These are phyloP conservation scores for Phoma herbarum DNA, from an alignment of 2,329 filamentous ascomycete species.

Conservation along the genomic window DNA sequence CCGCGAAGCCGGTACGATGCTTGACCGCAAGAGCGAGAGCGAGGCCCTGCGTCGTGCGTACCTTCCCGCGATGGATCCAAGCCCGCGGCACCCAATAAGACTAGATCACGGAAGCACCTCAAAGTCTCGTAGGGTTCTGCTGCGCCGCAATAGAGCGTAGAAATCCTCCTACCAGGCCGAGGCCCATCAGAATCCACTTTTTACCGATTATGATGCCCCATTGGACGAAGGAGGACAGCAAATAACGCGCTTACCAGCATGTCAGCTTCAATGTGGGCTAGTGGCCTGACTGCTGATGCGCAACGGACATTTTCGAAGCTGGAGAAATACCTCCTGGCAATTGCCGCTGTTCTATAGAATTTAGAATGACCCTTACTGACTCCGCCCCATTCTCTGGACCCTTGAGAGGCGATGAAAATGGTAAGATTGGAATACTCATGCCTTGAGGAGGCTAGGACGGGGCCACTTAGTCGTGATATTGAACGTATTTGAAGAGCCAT, in stretches of 20 bases:
- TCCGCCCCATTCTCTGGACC: not conserved
- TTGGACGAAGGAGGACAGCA: not conserved
- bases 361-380: not conserved
- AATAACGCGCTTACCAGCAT: not conserved
- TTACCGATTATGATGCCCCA: not conserved
- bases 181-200: not conserved
- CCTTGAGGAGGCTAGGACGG: not conserved
- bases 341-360: not conserved
- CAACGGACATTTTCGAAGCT: not conserved
- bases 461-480: not conserved
- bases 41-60: not conserved
- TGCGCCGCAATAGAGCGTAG: not conserved
- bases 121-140: not conserved
- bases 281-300: not conserved
- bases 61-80: not conserved
- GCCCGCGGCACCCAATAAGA: not conserved
- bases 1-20: not conserved
- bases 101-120: not conserved
- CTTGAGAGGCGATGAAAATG: not conserved
- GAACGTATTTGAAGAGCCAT: not conserved
- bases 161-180: not conserved
- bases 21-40: not conserved
- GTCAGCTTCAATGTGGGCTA: not conserved
- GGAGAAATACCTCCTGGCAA: not conserved
- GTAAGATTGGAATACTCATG: not conserved